Evolutionary conservation across 306 rosid species (phyloP).

Genomic region (Echinosophora koreensis): DNA sequence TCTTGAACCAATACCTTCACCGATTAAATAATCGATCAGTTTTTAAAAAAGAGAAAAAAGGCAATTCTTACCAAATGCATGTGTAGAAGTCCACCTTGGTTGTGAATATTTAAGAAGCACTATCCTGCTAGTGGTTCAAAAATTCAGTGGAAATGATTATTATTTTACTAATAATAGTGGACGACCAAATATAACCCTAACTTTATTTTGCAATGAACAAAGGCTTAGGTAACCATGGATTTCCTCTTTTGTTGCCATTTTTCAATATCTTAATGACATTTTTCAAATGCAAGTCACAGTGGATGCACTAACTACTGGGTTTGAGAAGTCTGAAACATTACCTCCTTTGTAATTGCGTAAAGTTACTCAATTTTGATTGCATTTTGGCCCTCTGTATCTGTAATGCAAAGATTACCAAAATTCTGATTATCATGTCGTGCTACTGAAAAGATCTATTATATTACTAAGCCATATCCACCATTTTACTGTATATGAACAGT

Average conservation of each 20-base stretch:
- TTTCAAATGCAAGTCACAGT: neutral
- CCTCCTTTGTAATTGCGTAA: neutral
- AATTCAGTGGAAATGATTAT: slow-evolving; percentile 1
- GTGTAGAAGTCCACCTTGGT: slow-evolving; percentile 21
- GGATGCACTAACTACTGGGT: neutral
- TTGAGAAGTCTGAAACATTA: neutral
- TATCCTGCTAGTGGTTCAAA: slow-evolving; percentile 34
- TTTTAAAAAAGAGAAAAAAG: no score
- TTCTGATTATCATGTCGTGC: neutral
- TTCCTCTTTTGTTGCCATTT: neutral
- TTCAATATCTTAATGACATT: neutral
- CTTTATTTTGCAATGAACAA: slow-evolving; percentile 15
- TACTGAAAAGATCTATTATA: neutral
- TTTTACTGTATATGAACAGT: no score
- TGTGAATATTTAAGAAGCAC: slow-evolving; percentile 28
- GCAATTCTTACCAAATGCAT: no score
- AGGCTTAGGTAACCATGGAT: neutral
- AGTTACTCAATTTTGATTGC: neutral
- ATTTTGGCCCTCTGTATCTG: neutral
- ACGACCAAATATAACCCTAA: neutral
- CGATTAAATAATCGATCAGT: no score
- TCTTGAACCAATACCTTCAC: no score
- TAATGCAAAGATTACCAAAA: neutral
- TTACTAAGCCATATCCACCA: no score
- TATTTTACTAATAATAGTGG: slow-evolving; percentile 13